Base-by-base conservation (phyloP, 495 filamentous ascomycete genomes). In the Aspergillus kassunensis region DNA sequence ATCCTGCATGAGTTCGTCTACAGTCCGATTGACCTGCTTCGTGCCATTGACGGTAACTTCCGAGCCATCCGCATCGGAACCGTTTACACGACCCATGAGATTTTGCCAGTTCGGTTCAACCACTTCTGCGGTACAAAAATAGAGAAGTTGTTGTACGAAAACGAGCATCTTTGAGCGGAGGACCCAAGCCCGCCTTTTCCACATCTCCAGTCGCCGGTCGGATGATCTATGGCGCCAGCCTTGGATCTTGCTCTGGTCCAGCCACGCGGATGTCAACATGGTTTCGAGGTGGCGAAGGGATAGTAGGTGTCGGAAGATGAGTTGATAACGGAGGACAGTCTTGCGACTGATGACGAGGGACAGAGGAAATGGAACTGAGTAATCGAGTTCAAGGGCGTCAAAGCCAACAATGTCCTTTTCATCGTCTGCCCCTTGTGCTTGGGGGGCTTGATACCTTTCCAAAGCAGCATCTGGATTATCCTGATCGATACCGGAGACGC, bases 1-100 rank as follows among this genome's bases (percentile, higher is more conserved):
- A 66, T 97, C 92, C 68, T 97, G 90, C 93, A 98, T 98, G 61
- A 98, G 71, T 65, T 97, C 90, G 58, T 98, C 93, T 13, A 98
- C 95, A 0, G 93, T 98, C 33, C 91, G 78, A 52, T 88, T 89
- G 37, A 73, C 76, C 64, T 82, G 70, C 45, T 72, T 71, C 6
- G 70, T 71, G 8, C 71, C 71, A 35, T 73, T 77, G 18, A 75
- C 68, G 10, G 64, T 68, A 45, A 70, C 73, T 35, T 72, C 75
- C 1, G 76, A 77, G 13, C 74, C 76, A 33, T 72, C 72, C n/a
- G 72, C 77, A 34, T 83, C 79, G 27, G 79, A 77, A 11, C 78
- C 77, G 49, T 84, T 85, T 11, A 98, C 78, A 46, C 88, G 79
- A 20, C 84, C 82, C 90, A 97, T 97, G 44, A 97, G 75, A 30